Evolutionary conservation across 441 rosid genomes (phyloP).

Genomic region (Theobroma grandiflorum): DNA sequence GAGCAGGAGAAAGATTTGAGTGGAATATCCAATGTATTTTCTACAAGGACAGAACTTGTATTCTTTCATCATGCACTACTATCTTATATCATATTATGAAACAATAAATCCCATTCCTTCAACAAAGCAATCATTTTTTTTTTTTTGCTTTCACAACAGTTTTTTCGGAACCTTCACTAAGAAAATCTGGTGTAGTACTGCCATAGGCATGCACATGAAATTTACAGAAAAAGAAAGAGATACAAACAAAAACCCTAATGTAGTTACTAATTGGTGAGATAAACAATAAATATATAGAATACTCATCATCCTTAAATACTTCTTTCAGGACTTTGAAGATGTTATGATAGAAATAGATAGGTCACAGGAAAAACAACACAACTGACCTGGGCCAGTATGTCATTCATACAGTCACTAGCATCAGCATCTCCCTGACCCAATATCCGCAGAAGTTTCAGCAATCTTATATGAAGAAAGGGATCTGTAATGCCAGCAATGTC

Average conservation of each 20-base stretch:
- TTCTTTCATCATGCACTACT: not conserved
- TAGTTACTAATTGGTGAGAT: not conserved
- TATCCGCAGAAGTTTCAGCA: slow-evolving; percentile 84
- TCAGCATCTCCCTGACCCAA: slow-evolving; percentile 98
- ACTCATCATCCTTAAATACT: not conserved
- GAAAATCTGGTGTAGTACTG: not conserved
- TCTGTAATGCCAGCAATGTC: slow-evolving; percentile 97
- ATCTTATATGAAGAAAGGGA: slow-evolving; percentile 96
- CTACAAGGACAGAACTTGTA: not conserved
- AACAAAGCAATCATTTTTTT: not conserved
- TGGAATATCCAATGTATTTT: not conserved
- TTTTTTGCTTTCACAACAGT: not conserved
- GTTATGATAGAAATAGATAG: not conserved
- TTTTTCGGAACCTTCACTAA: not conserved
- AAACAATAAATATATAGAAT: not conserved
- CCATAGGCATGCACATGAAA: not conserved
- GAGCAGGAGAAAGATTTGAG: slow-evolving; percentile 5
- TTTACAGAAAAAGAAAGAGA: not conserved
- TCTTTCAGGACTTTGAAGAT: slow-evolving; percentile 13
- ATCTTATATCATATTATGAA: not conserved
- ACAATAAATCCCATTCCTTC: not conserved
- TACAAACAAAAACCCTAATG: not conserved
- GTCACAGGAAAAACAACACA: slow-evolving; percentile 22
- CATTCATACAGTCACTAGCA: slow-evolving; percentile 97
- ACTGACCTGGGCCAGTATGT: slow-evolving; percentile 98